phyloP scores from a whole-genome alignment of 441 rosid species.

The Bruguiera hainesii region DNA sequence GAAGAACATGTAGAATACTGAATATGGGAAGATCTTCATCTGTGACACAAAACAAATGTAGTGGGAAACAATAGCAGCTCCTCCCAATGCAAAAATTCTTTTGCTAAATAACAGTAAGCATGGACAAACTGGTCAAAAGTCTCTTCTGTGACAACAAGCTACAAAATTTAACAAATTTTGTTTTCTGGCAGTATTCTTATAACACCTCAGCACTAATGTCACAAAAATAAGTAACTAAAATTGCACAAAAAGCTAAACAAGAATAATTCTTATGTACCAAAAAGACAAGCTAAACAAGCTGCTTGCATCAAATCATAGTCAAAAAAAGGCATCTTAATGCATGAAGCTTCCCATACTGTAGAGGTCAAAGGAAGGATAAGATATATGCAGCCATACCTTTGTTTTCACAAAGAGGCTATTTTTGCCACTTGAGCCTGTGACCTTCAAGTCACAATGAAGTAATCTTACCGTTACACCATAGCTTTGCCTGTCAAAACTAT shows the following conservation, averaged over 20 bases:
- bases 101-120: neutral
- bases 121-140: conserved; percentile 5
- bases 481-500: neutral
- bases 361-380: no score
- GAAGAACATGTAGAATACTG: conserved; percentile 97
- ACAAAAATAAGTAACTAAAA: neutral
- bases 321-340: no score
- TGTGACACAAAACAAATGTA: conserved; percentile 36
- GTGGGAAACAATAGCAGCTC: conserved; percentile 9
- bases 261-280: no score
- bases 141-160: neutral
- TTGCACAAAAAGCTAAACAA: neutral
- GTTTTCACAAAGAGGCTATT: no score
- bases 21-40: conserved; percentile 97
- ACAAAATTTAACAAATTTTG: conserved; percentile 11
- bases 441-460: no score
- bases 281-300: no score
- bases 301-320: no score
- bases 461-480: no score
- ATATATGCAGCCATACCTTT: no score
- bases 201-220: conserved; percentile 3
- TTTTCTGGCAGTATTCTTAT: conserved; percentile 2
- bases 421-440: no score
- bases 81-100: conserved; percentile 1
- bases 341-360: no score